phyloP scores from a whole-genome alignment of 176 grass and related monocot species.

The Aegilops bicornis region DNA sequence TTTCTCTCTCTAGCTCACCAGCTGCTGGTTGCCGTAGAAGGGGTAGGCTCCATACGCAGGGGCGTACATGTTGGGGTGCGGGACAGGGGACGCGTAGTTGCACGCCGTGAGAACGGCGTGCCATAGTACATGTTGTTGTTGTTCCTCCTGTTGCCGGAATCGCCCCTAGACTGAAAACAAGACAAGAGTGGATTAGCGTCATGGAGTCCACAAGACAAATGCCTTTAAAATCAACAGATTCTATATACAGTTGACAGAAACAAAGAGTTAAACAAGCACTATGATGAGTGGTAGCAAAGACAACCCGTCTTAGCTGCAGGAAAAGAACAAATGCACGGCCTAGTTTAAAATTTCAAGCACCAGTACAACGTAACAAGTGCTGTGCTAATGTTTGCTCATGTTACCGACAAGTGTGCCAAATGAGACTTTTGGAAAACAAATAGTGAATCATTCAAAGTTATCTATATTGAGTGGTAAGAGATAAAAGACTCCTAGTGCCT shows the following conservation, averaged over 20 bases:
- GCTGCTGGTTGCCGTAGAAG: slow-evolving; percentile 61
- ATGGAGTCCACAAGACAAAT: not conserved
- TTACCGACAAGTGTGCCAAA: no score
- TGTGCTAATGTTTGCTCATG: no score
- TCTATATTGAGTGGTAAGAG: no score
- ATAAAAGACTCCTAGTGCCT: no score
- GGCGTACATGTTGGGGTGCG: slow-evolving; percentile 62
- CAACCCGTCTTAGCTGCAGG: not conserved
- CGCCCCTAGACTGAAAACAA: slow-evolving; percentile 54
- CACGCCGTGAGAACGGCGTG: slow-evolving; percentile 57
- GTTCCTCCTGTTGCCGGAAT: slow-evolving; percentile 51
- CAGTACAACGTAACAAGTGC: no score
- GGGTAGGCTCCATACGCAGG: slow-evolving; percentile 59
- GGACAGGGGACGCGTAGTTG: slow-evolving; percentile 43
- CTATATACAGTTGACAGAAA: not conserved
- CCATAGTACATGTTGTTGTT: slow-evolving; percentile 52
- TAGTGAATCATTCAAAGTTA: no score
- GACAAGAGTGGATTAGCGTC: not conserved
- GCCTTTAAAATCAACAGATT: not conserved
- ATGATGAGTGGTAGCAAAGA: not conserved
- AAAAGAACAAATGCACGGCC: not conserved
- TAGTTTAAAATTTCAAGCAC: not conserved
- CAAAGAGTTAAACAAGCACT: not conserved
- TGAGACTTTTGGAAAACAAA: no score
- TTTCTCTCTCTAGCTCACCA: slow-evolving; percentile 54